phyloP scores from a whole-genome alignment of 2,329 filamentous ascomycete genomes.

The Hypomyces rosellus region DNA sequence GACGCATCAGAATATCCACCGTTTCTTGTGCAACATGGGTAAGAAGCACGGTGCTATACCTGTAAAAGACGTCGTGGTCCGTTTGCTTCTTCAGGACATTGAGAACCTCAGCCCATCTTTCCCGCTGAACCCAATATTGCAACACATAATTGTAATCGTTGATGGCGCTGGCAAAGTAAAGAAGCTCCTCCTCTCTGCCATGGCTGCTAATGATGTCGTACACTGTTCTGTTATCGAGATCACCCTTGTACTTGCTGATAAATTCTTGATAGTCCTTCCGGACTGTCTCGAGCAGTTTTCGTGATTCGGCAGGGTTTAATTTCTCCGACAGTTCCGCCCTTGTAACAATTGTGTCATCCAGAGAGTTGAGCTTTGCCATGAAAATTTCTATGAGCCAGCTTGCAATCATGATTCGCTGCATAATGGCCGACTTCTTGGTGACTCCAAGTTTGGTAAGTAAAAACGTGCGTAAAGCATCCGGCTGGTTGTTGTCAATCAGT shows the following conservation, averaged over 20 bases:
- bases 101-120: constrained; percentile 83
- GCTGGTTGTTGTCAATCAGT: constrained; percentile 84
- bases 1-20: constrained; percentile 93
- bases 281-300: constrained; percentile 63
- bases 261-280: constrained; percentile 84
- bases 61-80: constrained; percentile 88
- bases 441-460: constrained; percentile 75
- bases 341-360: constrained; percentile 91
- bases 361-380: constrained; percentile 91
- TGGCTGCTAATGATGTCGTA: constrained; percentile 97
- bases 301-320: constrained; percentile 62
- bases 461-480: constrained; percentile 87
- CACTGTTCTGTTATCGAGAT: constrained; percentile 83
- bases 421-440: constrained; percentile 74
- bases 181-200: constrained; percentile 83
- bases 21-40: constrained; percentile 76
- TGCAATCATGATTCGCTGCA: constrained; percentile 94
- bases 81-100: constrained; percentile 89
- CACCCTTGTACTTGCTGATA: constrained; percentile 72
- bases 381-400: constrained; percentile 94
- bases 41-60: constrained; percentile 96
- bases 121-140: constrained; percentile 94
- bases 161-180: constrained; percentile 82
- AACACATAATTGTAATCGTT: constrained; percentile 94
- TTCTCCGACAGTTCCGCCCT: constrained; percentile 74